Percentiles rank a stretch among this genome's conserved stretches.
Conservation (phyloP, 148 eudicot genomes). For the Chenopodium suecicum region DNA sequence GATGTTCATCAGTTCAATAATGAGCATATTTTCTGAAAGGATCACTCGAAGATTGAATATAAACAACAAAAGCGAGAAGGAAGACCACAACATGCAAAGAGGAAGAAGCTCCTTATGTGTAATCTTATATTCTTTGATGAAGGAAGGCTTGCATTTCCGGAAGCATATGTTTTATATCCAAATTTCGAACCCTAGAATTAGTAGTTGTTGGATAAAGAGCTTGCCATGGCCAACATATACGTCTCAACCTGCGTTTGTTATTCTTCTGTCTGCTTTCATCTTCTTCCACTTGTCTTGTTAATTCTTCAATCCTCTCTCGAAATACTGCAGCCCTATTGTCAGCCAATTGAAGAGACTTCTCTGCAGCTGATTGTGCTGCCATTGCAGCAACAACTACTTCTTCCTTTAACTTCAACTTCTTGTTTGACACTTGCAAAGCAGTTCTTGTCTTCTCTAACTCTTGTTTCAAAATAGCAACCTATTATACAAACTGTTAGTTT, state of each 20-base stretch:
- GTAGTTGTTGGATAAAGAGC: conserved; percentile 34
- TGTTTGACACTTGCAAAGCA: conserved; percentile 49
- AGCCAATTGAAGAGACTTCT: conserved; percentile 61
- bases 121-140: conserved; percentile 7
- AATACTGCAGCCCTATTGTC: conserved; percentile 53
- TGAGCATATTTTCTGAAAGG: not conserved
- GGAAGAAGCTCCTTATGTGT: too few species aligned
- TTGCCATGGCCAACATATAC: conserved; percentile 67
- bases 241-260: conserved; percentile 38
- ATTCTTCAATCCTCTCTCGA: conserved; percentile 51
- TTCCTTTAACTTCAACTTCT: conserved; percentile 59
- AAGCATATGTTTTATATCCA: conserved; percentile 31
- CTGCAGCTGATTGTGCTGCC: conserved; percentile 70
- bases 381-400: conserved; percentile 64
- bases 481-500: conserved; percentile 6
- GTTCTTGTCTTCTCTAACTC: conserved; percentile 66
- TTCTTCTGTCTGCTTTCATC: conserved; percentile 37
- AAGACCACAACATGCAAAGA: too few species aligned
- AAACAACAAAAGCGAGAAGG: not conserved
- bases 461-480: conserved; percentile 52
- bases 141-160: conserved; percentile 72
- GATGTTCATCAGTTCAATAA: too few species aligned
- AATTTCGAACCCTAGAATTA: conserved; percentile 22
- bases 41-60: not conserved
- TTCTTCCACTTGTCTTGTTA: conserved; percentile 57